A percentile compares a stretch with the other conserved stretches of the same genome.
phyloP scores from a whole-genome alignment of 1,139 yeast genomes.

The Yamadazyma membranifaciens region DNA sequence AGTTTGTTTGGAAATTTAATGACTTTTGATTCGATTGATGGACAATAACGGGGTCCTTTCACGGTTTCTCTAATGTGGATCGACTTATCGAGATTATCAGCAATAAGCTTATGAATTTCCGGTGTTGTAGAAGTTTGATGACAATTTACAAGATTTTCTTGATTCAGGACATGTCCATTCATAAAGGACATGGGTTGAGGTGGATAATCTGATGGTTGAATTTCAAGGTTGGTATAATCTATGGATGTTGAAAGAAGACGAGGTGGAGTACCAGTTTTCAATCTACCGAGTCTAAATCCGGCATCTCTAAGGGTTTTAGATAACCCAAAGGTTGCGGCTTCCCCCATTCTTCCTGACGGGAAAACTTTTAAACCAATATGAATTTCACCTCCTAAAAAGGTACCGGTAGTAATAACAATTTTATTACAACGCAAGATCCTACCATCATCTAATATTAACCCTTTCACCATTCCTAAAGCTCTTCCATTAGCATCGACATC shows the following conservation, averaged over 20 bases:
- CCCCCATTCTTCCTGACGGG: slow-evolving; percentile 95
- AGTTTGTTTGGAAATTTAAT: slow-evolving; percentile 75
- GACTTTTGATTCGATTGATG: slow-evolving; percentile 90
- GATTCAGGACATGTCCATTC: slow-evolving; percentile 63
- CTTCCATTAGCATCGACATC: slow-evolving; percentile 32
- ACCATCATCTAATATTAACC: slow-evolving; percentile 74
- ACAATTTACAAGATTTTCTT: slow-evolving; percentile 62
- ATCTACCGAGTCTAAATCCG: slow-evolving; percentile 82
- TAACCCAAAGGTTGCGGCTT: slow-evolving; percentile 85
- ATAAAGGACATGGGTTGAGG: slow-evolving; percentile 88
- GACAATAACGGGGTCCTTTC: slow-evolving; percentile 96
- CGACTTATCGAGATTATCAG: slow-evolving; percentile 72
- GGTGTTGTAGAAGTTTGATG: slow-evolving; percentile 79
- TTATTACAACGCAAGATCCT: slow-evolving; percentile 54
- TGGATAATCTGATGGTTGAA: slow-evolving; percentile 78
- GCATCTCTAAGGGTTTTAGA: slow-evolving; percentile 72
- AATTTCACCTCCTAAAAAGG: slow-evolving; percentile 90
- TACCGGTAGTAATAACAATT: slow-evolving; percentile 93
- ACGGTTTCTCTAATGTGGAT: slow-evolving; percentile 92
- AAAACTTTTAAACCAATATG: slow-evolving; percentile 78
- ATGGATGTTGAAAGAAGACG: slow-evolving; percentile 73
- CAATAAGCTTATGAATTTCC: slow-evolving; percentile 66
- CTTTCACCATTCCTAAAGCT: slow-evolving; percentile 49
- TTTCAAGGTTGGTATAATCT: slow-evolving; percentile 55
- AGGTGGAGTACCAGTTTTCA: slow-evolving; percentile 98